A percentile compares a stretch with the other conserved stretches of the same genome.
Evolutionary conservation across 495 filamentous ascomycete genomes (phyloP).

Genomic region (Hyaloscypha hepaticicola): DNA sequence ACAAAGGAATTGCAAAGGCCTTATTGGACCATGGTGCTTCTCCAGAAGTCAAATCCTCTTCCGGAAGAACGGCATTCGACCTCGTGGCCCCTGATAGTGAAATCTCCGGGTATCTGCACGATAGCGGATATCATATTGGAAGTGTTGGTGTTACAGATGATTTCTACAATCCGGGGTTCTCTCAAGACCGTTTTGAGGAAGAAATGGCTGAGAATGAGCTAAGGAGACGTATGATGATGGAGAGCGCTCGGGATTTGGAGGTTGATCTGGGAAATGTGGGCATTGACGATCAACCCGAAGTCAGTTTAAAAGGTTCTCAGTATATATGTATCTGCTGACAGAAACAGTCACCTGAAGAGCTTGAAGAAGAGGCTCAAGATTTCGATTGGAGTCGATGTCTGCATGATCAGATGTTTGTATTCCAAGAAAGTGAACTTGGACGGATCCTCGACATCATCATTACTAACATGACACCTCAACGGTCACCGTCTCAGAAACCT

Average conservation of each 20-base stretch:
- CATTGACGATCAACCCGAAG: slow-evolving; percentile 93
- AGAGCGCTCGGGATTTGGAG: slow-evolving; percentile 95
- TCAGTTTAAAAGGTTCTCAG: slow-evolving; percentile 40
- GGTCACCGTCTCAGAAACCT: slow-evolving; percentile 93
- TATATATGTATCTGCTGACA: slow-evolving; percentile 29
- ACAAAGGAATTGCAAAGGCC: slow-evolving; percentile 91
- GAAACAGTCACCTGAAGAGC: slow-evolving; percentile 70
- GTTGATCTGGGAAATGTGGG: slow-evolving; percentile 95
- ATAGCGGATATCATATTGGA: slow-evolving; percentile 89
- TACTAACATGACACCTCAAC: slow-evolving; percentile 95
- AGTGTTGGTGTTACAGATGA: slow-evolving; percentile 86
- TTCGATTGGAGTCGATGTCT: slow-evolving; percentile 97
- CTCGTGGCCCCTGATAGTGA: slow-evolving; percentile 94
- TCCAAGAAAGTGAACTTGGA: slow-evolving; percentile 89
- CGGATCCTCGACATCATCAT: slow-evolving; percentile 93
- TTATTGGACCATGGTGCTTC: slow-evolving; percentile 92
- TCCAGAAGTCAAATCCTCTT: slow-evolving; percentile 90
- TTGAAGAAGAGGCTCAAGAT: slow-evolving; percentile 87
- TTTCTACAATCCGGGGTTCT: slow-evolving; percentile 92
- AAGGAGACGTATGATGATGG: slow-evolving; percentile 99
- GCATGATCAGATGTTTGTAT: slow-evolving; percentile 99
- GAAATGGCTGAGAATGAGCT: slow-evolving; percentile 97
- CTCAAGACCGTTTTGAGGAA: slow-evolving; percentile 92
- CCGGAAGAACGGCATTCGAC: slow-evolving; percentile 93
- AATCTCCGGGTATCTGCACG: slow-evolving; percentile 89